Base-by-base conservation (phyloP, 257 asterid genomes). In the Sherardia arvensis region DNA sequence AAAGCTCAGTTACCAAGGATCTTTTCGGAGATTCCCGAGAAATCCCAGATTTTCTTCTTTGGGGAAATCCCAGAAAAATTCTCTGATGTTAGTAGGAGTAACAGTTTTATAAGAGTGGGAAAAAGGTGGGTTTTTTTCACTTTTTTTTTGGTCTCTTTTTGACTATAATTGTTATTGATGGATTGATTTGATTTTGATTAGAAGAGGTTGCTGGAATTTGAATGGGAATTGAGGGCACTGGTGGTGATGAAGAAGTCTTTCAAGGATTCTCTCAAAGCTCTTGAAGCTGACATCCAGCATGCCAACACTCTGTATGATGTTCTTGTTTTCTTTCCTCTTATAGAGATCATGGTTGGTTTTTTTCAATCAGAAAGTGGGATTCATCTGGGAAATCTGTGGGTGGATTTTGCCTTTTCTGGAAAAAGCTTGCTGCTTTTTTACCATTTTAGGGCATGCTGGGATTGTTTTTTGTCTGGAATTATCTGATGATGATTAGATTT, bases 271-370 rank as follows among this genome's bases (percentile, higher is more conserved):
- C 85, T 88, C 75, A 91, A 91, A 80, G 85, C 93, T 51, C 96
- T 91, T 71, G 85, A 91, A 87, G 93, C 98, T 77, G 96, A 91
- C 81, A 88, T 91, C 73, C 95, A 88, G 29, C 94, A 86, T 74
- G 98, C 96, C 79, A 91, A 91, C 66, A 84, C 91, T 34, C 75
- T 91, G 98, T 88, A 76, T n/a, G 86, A 67, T 30, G 12, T 7
- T 53, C 14, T 10, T 12, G 33, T 32, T 48, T 45, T 62, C 26
- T 54, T 53, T 21, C 48, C 21, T 25, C 55, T 53, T 14, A 14
- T 1, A 20, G 14, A 15, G 9, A 36, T 22, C 51, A 27, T 55
- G 10, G 25, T 26, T 33, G n/a, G n/a, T n/a, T n/a, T 54, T 43
- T 14, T 15, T 17, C 51, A 26, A 60, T 30, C 25, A 7, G 29